phyloP scores from a whole-genome alignment of 495 filamentous ascomycete species.

The Aspergillus biplanus region DNA sequence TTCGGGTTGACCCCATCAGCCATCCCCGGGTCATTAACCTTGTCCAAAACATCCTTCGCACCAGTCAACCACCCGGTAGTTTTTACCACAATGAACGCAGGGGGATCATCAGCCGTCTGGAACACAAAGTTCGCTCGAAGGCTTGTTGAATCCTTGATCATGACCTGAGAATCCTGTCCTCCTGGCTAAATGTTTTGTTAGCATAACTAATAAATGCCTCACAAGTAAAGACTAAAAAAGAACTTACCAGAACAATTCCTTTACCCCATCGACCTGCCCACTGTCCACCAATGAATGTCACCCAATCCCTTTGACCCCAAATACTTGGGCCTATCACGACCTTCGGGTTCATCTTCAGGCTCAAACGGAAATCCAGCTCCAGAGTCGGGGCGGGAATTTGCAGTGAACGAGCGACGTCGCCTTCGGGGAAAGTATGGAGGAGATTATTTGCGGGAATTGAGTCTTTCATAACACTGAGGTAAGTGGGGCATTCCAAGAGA shows the following conservation, averaged over 20 bases:
- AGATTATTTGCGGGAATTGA: conserved; percentile 61
- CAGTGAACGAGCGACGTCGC: conserved; percentile 54
- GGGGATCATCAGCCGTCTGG: conserved; percentile 60
- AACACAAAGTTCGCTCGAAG: conserved; percentile 58
- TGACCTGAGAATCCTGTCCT: conserved; percentile 62
- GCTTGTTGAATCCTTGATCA: conserved; percentile 58
- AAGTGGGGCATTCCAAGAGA: conserved; percentile 57
- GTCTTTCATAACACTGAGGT: conserved; percentile 61
- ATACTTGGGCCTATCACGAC: conserved; percentile 55
- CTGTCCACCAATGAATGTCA: conserved; percentile 59
- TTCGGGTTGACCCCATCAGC: conserved; percentile 58
- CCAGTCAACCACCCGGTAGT: conserved; percentile 61
- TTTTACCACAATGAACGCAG: conserved; percentile 62
- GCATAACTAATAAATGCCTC: background rate
- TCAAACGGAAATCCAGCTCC: conserved; percentile 66
- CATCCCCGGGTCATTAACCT: conserved; percentile 54
- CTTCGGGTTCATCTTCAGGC: conserved; percentile 61
- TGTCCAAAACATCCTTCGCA: conserved; percentile 60
- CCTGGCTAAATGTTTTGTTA: conserved; percentile 49
- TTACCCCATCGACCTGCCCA: conserved; percentile 66
- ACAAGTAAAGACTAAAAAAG: background rate
- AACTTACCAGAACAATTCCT: conserved; percentile 60
- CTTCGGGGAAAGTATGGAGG: conserved; percentile 59
- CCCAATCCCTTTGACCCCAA: conserved; percentile 61
- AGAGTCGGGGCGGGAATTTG: conserved; percentile 59